Base-by-base conservation (phyloP, 2,329 filamentous ascomycete genomes). In the Colletotrichum trifolii region DNA sequence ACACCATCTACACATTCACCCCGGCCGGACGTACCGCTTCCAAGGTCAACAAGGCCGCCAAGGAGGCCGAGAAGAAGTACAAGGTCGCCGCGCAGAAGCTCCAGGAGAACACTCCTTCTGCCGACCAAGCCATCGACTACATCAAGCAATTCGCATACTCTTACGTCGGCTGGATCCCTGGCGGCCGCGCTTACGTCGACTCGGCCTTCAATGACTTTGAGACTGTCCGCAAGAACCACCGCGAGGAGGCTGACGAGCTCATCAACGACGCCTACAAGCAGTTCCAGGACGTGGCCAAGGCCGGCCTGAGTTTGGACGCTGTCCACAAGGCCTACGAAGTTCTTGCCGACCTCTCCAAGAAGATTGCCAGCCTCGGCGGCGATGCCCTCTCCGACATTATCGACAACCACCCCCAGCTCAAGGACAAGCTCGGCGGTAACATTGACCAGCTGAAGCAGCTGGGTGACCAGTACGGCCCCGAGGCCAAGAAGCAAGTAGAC, bases 401-500 rank as follows among this genome's bases (percentile, higher is more conserved):
- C 54, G 84, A 93, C 71, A 92, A 92, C 73, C 91, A 94, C 73
- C 91, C 91, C 0, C 76, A 90, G 70, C 72, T 92, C 17, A 92
- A 92, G 81, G 85, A 93, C 73, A 89, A 91, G 78, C 77, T 93
- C 8, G 91, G 91, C 12, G 87, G 86, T 10, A 88, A 86, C 69
- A 77, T 91, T 48, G 86, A 91, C 54, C 85, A 91, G 74, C 79
- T 94, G 54, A 91, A 92, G 83, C 76, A 88, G 69, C 83, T 92
- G 76, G 88, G 88, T 34, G 85, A 92, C 12, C 81, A 87, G 64
- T 90, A 91, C 71, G 91, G 91, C 0, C 91, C 91, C 0, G 89
- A 93, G 73, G 91, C 89, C 0, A 92, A 93, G 84, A 89, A 93
- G 82, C 85, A 92, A 75, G 85, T 91, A 6, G 89, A 93, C 60